These are phyloP conservation scores for Sclerotinia glacialis DNA, from an alignment of 2,329 filamentous ascomycete genomes.

Conservation along the genomic window DNA sequence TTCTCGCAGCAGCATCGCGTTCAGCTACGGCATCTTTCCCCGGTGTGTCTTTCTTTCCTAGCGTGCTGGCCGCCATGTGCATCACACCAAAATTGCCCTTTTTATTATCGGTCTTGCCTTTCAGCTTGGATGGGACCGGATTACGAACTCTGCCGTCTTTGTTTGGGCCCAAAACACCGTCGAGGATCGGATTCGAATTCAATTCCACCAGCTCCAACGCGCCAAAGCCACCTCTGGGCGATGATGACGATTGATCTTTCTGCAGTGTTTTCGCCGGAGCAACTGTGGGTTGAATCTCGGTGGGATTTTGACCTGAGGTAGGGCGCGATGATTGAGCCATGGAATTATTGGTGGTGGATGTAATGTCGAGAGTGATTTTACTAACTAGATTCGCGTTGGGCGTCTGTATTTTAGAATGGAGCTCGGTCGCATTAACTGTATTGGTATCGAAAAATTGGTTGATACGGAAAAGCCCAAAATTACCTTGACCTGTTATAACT, in stretches of 20 bases:
- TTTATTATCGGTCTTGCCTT: conserved; percentile 54
- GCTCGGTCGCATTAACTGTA: conserved; percentile 23
- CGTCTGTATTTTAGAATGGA: conserved; percentile 24
- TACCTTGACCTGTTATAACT: conserved; percentile 26
- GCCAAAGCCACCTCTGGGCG: conserved; percentile 42
- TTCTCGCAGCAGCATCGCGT: conserved; percentile 54
- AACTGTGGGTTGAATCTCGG: conserved; percentile 26
- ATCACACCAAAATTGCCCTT: conserved; percentile 63
- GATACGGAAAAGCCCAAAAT: conserved; percentile 25
- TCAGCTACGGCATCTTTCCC: conserved; percentile 50
- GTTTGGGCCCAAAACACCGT: conserved; percentile 40
- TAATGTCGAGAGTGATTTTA: conserved; percentile 18
- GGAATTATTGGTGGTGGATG: conserved; percentile 11
- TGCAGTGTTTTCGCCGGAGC: conserved; percentile 28
- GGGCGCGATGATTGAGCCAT: conserved; percentile 31
- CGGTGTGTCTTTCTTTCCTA: conserved; percentile 37
- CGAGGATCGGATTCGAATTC: conserved; percentile 31
- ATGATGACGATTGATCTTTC: conserved; percentile 29
- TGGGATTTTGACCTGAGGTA: conserved; percentile 31
- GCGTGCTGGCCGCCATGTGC: conserved; percentile 53
- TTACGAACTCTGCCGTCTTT: conserved; percentile 54
- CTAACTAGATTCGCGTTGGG: conserved; percentile 20
- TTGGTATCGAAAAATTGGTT: conserved; percentile 29
- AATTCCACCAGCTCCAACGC: conserved; percentile 57
- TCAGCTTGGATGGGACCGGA: conserved; percentile 60